Percentiles rank a stretch among this genome's conserved stretches.
These are phyloP conservation scores for Daldinia grandis DNA, from an alignment of 495 filamentous ascomycete genomes.

Conservation along the genomic window DNA sequence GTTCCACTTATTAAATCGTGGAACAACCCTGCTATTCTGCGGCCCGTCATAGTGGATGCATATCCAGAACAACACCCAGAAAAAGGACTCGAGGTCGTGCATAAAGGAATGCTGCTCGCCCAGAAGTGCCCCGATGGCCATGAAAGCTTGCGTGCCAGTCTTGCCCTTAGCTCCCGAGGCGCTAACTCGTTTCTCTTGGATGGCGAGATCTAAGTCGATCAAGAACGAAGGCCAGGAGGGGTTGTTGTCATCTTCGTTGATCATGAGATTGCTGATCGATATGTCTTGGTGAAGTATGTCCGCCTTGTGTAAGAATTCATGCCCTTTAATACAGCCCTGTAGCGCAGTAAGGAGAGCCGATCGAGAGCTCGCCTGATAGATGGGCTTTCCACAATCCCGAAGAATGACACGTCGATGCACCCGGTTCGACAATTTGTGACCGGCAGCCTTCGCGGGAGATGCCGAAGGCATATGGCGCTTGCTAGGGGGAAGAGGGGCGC, in stretches of 20 bases:
- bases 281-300: slow-evolving; percentile 50
- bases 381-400: slow-evolving; percentile 51
- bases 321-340: slow-evolving; percentile 49
- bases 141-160: slow-evolving; percentile 55
- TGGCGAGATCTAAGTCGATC: slow-evolving; percentile 54
- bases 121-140: slow-evolving; percentile 52
- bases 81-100: slow-evolving; percentile 63
- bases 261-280: slow-evolving; percentile 52
- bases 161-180: slow-evolving; percentile 49
- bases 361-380: slow-evolving; percentile 52
- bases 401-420: slow-evolving; percentile 55
- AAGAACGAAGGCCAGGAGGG: slow-evolving; percentile 46
- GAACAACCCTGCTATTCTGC: background rate
- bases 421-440: slow-evolving; percentile 38
- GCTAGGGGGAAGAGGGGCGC: background rate
- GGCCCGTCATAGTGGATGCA: slow-evolving; percentile 37
- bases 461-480: background rate
- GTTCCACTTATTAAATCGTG: slow-evolving; percentile 46
- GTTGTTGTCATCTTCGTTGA: slow-evolving; percentile 47
- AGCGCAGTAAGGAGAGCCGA: slow-evolving; percentile 51
- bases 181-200: slow-evolving; percentile 41
- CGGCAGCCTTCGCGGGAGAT: background rate
- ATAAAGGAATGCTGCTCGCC: slow-evolving; percentile 51
- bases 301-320: slow-evolving; percentile 43
- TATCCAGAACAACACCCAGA: slow-evolving; percentile 62